Conservation (phyloP, 164 flowering plant species). For the Platanus orientalis region DNA sequence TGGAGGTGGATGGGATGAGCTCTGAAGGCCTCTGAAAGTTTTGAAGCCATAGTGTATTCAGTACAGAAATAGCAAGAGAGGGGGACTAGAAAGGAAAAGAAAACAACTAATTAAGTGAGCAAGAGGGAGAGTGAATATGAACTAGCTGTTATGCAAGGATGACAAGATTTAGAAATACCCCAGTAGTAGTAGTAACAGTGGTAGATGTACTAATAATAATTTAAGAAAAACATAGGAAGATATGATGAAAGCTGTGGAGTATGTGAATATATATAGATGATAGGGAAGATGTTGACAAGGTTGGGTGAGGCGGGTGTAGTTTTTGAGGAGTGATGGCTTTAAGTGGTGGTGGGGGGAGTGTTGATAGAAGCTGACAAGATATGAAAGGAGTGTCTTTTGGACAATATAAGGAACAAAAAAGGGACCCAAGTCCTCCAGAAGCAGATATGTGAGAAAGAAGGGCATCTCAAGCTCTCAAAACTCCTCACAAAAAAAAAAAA, state of each 20-base stretch:
- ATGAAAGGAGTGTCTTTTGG: constrained; percentile 27
- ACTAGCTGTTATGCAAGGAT: too few species aligned
- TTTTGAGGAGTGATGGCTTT: constrained; percentile 16
- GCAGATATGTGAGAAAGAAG: neutral
- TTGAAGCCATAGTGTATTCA: constrained; percentile 39
- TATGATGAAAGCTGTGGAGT: too few species aligned
- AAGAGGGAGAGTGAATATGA: too few species aligned
- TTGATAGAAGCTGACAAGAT: constrained; percentile 34
- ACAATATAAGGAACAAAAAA: constrained; percentile 39
- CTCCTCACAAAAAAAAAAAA: neutral
- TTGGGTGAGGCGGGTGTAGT: constrained; percentile 19
- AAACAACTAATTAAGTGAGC: too few species aligned
- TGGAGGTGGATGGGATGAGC: constrained; percentile 37
- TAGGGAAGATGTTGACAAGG: constrained; percentile 30
- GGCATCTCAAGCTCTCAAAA: constrained; percentile 15
- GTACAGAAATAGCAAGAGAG: too few species aligned
- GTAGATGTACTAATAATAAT: neutral
- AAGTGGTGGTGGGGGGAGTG: constrained; percentile 39
- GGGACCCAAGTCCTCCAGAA: constrained; percentile 49
- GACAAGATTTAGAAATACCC: too few species aligned
- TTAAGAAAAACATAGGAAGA: neutral
- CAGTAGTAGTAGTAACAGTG: neutral
- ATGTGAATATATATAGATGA: too few species aligned
- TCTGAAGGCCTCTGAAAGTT: constrained; percentile 38
- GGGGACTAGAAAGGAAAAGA: too few species aligned